Conservation (phyloP, 495 filamentous ascomycete genomes). For the Podospora australis region DNA sequence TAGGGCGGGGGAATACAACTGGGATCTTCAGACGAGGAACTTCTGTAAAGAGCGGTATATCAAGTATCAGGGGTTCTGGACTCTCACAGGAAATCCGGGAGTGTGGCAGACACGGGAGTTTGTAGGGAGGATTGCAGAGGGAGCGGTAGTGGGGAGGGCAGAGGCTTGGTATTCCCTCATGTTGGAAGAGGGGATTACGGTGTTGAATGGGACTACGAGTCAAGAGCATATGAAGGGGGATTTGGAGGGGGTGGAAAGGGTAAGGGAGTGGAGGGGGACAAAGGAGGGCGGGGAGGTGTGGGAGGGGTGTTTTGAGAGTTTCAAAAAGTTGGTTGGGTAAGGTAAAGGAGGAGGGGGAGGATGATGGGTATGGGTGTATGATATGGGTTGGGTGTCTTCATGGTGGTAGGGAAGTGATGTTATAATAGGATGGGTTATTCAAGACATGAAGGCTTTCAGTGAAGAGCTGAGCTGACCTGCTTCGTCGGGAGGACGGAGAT, state of each 20-base stretch:
- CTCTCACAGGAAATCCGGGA: constrained; percentile 60
- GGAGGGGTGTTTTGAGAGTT: constrained; percentile 37
- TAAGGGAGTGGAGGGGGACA: constrained; percentile 42
- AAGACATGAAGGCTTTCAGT: no score
- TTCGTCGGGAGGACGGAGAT: no score
- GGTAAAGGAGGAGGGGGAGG: background rate
- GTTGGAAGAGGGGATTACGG: constrained; percentile 47
- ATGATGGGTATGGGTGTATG: no score
- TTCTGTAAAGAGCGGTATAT: constrained; percentile 58
- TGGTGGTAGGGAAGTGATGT: no score
- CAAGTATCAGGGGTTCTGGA: constrained; percentile 75
- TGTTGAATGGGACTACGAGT: constrained; percentile 67
- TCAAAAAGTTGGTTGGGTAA: constrained; percentile 28
- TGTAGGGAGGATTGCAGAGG: constrained; percentile 47
- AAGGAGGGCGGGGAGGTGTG: constrained; percentile 38
- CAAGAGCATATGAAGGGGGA: constrained; percentile 59
- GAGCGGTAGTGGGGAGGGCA: constrained; percentile 38
- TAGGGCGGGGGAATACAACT: constrained; percentile 50
- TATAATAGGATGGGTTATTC: no score
- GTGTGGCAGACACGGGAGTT: constrained; percentile 45
- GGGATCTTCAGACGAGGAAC: constrained; percentile 53
- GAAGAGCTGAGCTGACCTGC: no score
- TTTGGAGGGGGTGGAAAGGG: constrained; percentile 45
- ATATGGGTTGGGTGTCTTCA: no score
- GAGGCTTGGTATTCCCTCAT: constrained; percentile 63